Evolutionary conservation across 768 basidiomycete genomes (phyloP).

Genomic region (Lentinula sp.): DNA sequence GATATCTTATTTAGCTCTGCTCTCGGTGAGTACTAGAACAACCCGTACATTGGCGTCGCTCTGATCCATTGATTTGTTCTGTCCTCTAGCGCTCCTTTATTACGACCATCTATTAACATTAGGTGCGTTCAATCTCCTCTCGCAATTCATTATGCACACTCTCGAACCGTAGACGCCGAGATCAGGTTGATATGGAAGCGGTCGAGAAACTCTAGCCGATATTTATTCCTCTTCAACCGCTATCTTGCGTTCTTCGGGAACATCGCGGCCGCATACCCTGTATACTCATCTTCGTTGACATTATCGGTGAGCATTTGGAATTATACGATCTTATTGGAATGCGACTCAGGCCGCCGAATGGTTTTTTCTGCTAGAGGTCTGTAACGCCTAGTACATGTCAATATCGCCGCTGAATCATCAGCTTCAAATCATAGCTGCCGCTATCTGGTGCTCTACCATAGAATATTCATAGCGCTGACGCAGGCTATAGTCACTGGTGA

Average conservation of each 20-base stretch:
- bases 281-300: background rate
- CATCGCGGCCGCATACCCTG: background rate
- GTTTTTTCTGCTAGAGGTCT: background rate
- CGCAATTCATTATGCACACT: background rate
- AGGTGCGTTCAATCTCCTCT: background rate
- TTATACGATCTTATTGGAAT: background rate
- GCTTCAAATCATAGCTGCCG: background rate
- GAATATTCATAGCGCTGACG: background rate
- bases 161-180: background rate
- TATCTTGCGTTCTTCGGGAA: slow-evolving; percentile 1
- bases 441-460: background rate
- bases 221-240: background rate
- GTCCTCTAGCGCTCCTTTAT: background rate
- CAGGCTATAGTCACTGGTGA: background rate
- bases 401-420: no score
- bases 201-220: background rate
- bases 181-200: background rate
- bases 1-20: background rate
- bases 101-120: slow-evolving; percentile 1
- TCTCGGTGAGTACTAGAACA: background rate
- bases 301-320: background rate
- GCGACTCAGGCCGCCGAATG: background rate
- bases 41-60: background rate
- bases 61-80: background rate
- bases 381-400: background rate